Evolutionary conservation across 768 basidiomycete genomes (phyloP).

Genomic region (Lactarius evosmus): DNA sequence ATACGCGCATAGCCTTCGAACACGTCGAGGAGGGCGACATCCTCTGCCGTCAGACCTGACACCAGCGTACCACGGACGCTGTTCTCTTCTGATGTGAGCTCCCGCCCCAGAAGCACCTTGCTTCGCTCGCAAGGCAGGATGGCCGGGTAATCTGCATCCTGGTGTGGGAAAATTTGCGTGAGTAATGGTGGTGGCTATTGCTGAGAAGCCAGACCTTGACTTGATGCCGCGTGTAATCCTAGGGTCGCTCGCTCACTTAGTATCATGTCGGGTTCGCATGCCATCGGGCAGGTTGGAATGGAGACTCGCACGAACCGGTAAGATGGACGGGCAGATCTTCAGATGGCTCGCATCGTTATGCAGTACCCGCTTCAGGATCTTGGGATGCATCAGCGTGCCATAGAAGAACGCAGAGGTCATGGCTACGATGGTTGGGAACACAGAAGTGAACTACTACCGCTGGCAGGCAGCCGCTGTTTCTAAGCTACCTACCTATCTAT

Average conservation of each 20-base stretch:
- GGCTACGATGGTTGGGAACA: neutral
- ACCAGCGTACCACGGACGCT: constrained; percentile 82
- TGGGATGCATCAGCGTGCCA: constrained; percentile 87
- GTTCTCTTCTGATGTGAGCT: constrained; percentile 57
- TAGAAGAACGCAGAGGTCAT: constrained; percentile 73
- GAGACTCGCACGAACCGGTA: constrained; percentile 59
- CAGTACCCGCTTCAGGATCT: constrained; percentile 77
- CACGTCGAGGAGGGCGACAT: constrained; percentile 65
- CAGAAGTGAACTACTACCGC: no score
- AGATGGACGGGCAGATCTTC: constrained; percentile 65
- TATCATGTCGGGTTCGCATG: neutral
- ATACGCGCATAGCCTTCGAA: constrained; percentile 77
- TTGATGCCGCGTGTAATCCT: constrained; percentile 82
- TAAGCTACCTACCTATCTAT: no score
- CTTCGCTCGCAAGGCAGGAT: constrained; percentile 60
- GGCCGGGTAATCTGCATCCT: constrained; percentile 81
- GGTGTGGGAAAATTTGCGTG: neutral
- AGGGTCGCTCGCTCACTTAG: neutral
- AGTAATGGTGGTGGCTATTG: neutral
- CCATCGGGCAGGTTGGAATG: neutral
- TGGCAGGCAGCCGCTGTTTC: no score
- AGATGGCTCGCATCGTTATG: constrained; percentile 62
- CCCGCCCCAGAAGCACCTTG: constrained; percentile 35
- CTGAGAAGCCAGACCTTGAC: constrained; percentile 53
- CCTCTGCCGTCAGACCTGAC: constrained; percentile 60